Evolutionary conservation across 2,329 filamentous ascomycete species (phyloP).

Genomic region (Aspergillus sp.): DNA sequence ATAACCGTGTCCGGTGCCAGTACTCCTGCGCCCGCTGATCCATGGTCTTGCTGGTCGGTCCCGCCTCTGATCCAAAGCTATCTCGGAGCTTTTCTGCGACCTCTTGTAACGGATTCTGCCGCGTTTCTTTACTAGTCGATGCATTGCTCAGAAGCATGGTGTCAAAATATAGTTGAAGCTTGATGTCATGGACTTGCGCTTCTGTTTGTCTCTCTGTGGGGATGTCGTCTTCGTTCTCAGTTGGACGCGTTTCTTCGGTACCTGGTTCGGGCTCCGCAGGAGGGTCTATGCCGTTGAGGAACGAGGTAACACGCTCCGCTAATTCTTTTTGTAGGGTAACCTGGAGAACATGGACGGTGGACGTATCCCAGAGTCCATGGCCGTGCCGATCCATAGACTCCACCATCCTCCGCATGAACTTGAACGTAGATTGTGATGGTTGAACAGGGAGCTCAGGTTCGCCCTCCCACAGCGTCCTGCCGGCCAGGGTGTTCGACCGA

Average conservation of each 20-base stretch:
- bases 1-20: slow-evolving; percentile 76
- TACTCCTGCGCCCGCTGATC: slow-evolving; percentile 69
- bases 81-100: slow-evolving; percentile 45
- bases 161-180: slow-evolving; percentile 41
- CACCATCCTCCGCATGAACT: slow-evolving; percentile 66
- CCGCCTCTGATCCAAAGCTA: slow-evolving; percentile 51
- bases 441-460: slow-evolving; percentile 72
- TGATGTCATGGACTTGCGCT: slow-evolving; percentile 30
- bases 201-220: not conserved
- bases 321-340: slow-evolving; percentile 54
- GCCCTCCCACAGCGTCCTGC: slow-evolving; percentile 77
- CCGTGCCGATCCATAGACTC: slow-evolving; percentile 69
- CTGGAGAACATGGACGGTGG: slow-evolving; percentile 66
- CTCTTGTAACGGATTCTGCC: slow-evolving; percentile 41
- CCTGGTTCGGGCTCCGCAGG: not conserved
- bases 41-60: slow-evolving; percentile 53
- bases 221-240: slow-evolving; percentile 7
- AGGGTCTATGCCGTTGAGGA: slow-evolving; percentile 23
- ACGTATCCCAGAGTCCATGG: slow-evolving; percentile 76
- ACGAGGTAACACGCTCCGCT: slow-evolving; percentile 22
- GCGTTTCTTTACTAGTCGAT: slow-evolving; percentile 17
- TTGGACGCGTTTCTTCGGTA: not conserved
- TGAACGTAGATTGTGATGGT: slow-evolving; percentile 73
- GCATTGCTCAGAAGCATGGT: slow-evolving; percentile 32
- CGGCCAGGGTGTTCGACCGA: slow-evolving; percentile 54